phyloP scores from a whole-genome alignment of 139 green algal genomes.

The Chlamydomonas eustigma region DNA sequence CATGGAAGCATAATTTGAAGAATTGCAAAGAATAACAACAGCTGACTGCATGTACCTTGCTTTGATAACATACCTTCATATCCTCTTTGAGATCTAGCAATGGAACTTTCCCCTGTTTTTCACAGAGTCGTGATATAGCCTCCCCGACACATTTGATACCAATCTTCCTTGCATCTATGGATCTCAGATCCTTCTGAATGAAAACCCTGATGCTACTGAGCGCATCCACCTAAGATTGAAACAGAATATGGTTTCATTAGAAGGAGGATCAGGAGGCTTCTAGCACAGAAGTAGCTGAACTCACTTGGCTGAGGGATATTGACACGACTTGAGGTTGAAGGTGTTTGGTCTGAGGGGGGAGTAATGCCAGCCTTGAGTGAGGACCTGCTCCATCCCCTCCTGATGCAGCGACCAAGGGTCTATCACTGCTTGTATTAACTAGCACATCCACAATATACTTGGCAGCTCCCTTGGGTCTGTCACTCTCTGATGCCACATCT shows the following conservation, averaged over 20 bases:
- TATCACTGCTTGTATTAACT: slow-evolving; percentile 36
- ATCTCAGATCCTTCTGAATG: slow-evolving; percentile 63
- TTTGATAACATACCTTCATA: slow-evolving; percentile 61
- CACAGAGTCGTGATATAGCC: slow-evolving; percentile 22
- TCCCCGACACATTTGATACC: slow-evolving; percentile 19
- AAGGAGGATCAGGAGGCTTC: too few species aligned
- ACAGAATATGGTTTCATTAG: too few species aligned
- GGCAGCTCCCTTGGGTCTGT: neutral
- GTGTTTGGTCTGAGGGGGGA: slow-evolving; percentile 21
- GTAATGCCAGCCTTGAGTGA: slow-evolving; percentile 6
- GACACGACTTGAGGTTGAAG: slow-evolving; percentile 51
- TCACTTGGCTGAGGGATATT: slow-evolving; percentile 43
- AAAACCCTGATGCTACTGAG: slow-evolving; percentile 66
- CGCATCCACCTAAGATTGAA: slow-evolving; percentile 52
- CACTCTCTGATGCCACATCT: neutral
- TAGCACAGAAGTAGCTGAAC: too few species aligned
- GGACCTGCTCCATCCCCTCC: neutral
- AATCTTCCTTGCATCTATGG: slow-evolving; percentile 34
- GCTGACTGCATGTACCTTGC: too few species aligned
- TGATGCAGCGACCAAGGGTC: neutral
- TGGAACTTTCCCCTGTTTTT: slow-evolving; percentile 21
- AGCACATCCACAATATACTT: slow-evolving; percentile 81
- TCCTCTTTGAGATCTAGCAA: slow-evolving; percentile 69
- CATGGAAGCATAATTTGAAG: too few species aligned
- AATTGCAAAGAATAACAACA: too few species aligned